phyloP scores from a whole-genome alignment of 1,139 yeast species.

The Debaryomycetaceae sp. region DNA sequence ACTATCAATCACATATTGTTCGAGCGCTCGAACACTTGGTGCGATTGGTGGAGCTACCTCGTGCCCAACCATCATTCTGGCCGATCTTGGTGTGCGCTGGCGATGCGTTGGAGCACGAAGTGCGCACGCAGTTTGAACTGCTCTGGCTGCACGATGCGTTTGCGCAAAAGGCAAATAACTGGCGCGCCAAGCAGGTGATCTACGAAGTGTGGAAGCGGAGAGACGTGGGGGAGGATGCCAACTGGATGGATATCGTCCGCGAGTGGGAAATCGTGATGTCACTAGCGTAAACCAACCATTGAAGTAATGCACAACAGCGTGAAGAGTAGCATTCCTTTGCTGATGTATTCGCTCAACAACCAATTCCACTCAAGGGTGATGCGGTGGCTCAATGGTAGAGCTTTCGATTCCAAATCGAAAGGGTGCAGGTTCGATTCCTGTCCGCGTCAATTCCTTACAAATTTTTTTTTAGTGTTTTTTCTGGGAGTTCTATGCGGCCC shows the following conservation, averaged over 20 bases:
- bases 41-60: slow-evolving; percentile 18
- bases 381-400: slow-evolving; percentile 95
- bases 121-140: slow-evolving; percentile 24
- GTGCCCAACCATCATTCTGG: slow-evolving; percentile 41
- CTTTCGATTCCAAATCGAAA: slow-evolving; percentile 83
- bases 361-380: slow-evolving; percentile 48
- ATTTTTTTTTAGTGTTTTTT: slow-evolving; percentile 7
- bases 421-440: slow-evolving; percentile 79
- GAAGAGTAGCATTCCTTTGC: too few relatives aligned
- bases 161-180: slow-evolving; percentile 29
- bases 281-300: slow-evolving; percentile 20
- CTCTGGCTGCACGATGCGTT: slow-evolving; percentile 26
- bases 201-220: slow-evolving; percentile 50
- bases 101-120: slow-evolving; percentile 26
- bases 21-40: slow-evolving; percentile 29
- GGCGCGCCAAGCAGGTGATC: slow-evolving; percentile 53
- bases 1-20: slow-evolving; percentile 31
- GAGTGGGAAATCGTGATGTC: slow-evolving; percentile 49
- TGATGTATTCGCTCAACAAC: too few relatives aligned
- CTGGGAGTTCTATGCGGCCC: too few relatives aligned
- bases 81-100: slow-evolving; percentile 45
- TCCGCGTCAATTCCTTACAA: slow-evolving; percentile 51
- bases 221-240: slow-evolving; percentile 35
- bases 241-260: slow-evolving; percentile 51
- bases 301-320: too few relatives aligned